These are phyloP conservation scores for Amborella trichopoda DNA, from an alignment of 164 flowering plant genomes.

Conservation along the genomic window DNA sequence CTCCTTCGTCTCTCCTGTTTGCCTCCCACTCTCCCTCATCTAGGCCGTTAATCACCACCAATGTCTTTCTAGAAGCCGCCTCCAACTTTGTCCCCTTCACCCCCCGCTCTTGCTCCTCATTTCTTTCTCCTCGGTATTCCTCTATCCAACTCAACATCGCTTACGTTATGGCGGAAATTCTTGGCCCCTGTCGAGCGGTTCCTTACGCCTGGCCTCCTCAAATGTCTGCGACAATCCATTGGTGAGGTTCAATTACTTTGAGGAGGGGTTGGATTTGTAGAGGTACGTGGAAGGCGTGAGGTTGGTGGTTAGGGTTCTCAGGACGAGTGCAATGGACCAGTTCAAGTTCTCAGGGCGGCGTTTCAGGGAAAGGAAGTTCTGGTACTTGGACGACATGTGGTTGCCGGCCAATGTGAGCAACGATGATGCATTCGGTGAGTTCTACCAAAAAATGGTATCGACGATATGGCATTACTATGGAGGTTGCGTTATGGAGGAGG, in stretches of 20 bases:
- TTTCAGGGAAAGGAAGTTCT: slow-evolving; percentile 36
- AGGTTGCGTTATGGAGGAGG: slow-evolving; percentile 65
- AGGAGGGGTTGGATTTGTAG: too few species aligned
- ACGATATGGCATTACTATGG: slow-evolving; percentile 95
- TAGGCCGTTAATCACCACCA: too few species aligned
- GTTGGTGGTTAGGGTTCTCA: slow-evolving; percentile 38
- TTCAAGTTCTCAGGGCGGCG: slow-evolving; percentile 41
- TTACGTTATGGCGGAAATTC: too few species aligned
- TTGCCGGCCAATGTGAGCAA: slow-evolving; percentile 35
- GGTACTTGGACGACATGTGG: slow-evolving; percentile 52
- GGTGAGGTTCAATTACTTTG: too few species aligned
- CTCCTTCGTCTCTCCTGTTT: slow-evolving; percentile 43
- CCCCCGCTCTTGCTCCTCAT: too few species aligned
- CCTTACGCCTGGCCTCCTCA: too few species aligned
- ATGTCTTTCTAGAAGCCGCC: too few species aligned
- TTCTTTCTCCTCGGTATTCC: too few species aligned
- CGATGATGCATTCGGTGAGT: slow-evolving; percentile 47
- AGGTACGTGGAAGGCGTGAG: slow-evolving; percentile 58
- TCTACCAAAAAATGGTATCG: slow-evolving; percentile 72
- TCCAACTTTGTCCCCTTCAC: too few species aligned
- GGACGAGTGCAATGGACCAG: slow-evolving; percentile 39
- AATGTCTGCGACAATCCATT: too few species aligned
- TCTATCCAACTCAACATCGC: too few species aligned
- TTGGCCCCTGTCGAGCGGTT: too few species aligned
- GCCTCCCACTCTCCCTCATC: slow-evolving; percentile 58